These are phyloP conservation scores for Diaporthe citri DNA, from an alignment of 2,329 filamentous ascomycete species.

Conservation along the genomic window DNA sequence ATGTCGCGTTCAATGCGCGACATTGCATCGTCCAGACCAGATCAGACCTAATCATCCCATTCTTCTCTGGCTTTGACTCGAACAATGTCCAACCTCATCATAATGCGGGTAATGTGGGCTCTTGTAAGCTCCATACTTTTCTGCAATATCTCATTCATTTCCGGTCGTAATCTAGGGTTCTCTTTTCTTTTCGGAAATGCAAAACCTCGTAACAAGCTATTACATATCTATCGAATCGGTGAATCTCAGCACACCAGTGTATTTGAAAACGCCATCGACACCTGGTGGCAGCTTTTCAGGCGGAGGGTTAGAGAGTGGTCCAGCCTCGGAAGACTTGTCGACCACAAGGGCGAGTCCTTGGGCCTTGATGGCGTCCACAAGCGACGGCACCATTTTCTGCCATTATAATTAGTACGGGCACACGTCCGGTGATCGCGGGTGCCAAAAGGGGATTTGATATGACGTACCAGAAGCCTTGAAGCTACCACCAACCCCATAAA, in stretches of 20 bases:
- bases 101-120: background rate
- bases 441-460: background rate
- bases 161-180: no score
- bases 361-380: conserved; percentile 94
- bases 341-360: conserved; percentile 92
- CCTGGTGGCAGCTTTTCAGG: conserved; percentile 76
- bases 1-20: background rate
- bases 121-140: background rate
- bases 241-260: conserved; percentile 90
- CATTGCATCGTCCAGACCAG: background rate
- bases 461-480: conserved; percentile 83
- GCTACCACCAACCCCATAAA: conserved; percentile 97
- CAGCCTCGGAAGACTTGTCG: conserved; percentile 78
- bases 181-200: no score
- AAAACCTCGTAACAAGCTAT: conserved; percentile 32
- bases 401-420: conserved; percentile 38
- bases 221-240: conserved; percentile 88
- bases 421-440: conserved; percentile 6
- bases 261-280: conserved; percentile 87
- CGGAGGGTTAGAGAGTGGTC: conserved; percentile 62
- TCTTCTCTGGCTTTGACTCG: background rate
- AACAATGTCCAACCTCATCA: background rate
- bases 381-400: conserved; percentile 91
- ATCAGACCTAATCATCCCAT: background rate
- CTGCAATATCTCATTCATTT: background rate